Percentiles rank a stretch among this genome's conserved stretches.
These are phyloP conservation scores for Vitis labrusca DNA, from an alignment of 164 flowering plant genomes.

Conservation along the genomic window DNA sequence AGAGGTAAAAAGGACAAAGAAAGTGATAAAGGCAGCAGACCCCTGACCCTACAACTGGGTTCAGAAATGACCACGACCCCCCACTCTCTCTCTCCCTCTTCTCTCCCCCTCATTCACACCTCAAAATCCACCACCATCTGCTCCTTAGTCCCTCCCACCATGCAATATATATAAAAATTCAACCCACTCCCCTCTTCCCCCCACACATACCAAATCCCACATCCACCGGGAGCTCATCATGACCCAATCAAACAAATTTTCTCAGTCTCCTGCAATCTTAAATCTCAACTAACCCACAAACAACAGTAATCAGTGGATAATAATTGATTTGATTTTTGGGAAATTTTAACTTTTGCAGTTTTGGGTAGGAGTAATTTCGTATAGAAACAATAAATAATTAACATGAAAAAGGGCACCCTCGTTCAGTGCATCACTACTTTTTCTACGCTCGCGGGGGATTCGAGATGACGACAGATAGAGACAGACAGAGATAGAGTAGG, in stretches of 20 bases:
- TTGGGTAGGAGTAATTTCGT: neutral
- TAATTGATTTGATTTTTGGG: neutral
- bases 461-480: constrained; percentile 17
- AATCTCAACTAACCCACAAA: neutral
- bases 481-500: constrained; percentile 9
- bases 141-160: neutral
- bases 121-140: no score
- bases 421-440: constrained; percentile 20
- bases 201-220: constrained; percentile 2
- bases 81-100: constrained; percentile 5
- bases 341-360: neutral
- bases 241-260: constrained; percentile 18
- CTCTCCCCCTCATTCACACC: neutral
- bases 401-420: constrained; percentile 22
- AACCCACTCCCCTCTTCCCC: neutral
- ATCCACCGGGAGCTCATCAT: constrained; percentile 12
- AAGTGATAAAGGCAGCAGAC: constrained; percentile 40
- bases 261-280: neutral
- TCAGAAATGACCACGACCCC: constrained; percentile 38
- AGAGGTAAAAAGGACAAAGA: constrained; percentile 37
- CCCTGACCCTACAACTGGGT: constrained; percentile 39
- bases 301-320: no score
- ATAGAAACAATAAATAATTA: constrained; percentile 1
- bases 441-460: constrained; percentile 27
- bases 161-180: constrained; percentile 18